Evolutionary conservation across 129 eudicot genomes (phyloP).

Genomic region (Mikania micrantha): DNA sequence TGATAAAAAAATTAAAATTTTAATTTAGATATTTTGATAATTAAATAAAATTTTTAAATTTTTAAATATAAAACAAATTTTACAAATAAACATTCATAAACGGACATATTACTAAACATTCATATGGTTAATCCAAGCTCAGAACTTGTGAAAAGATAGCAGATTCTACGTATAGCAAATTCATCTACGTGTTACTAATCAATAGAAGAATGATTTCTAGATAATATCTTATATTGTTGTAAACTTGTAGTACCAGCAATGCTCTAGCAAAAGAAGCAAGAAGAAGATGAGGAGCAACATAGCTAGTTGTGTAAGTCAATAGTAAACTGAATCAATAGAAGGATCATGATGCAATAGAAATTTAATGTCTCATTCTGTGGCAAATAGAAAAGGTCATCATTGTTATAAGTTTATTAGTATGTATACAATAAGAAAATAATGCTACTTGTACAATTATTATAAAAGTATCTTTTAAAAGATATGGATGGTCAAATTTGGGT

Average conservation of each 20-base stretch:
- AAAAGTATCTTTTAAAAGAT: no score
- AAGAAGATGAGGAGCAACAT: slow-evolving; percentile 94
- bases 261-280: slow-evolving; percentile 99
- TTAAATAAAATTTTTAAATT: no score
- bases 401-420: neutral
- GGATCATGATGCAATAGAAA: slow-evolving; percentile 60
- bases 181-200: neutral
- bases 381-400: neutral
- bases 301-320: slow-evolving; percentile 94
- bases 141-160: no score
- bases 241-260: slow-evolving; percentile 77
- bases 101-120: no score
- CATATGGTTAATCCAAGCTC: no score
- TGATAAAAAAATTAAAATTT: no score
- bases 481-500: neutral
- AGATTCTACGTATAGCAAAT: no score
- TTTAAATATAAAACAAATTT: no score
- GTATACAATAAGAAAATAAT: neutral
- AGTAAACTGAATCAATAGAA: slow-evolving; percentile 76
- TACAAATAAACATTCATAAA: no score
- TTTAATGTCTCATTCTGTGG: neutral
- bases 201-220: no score
- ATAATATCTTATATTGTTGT: no score
- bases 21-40: no score
- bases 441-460: neutral